phyloP scores from a whole-genome alignment of 169 alveolate genomes.

The Plasmodium coatneyi region DNA sequence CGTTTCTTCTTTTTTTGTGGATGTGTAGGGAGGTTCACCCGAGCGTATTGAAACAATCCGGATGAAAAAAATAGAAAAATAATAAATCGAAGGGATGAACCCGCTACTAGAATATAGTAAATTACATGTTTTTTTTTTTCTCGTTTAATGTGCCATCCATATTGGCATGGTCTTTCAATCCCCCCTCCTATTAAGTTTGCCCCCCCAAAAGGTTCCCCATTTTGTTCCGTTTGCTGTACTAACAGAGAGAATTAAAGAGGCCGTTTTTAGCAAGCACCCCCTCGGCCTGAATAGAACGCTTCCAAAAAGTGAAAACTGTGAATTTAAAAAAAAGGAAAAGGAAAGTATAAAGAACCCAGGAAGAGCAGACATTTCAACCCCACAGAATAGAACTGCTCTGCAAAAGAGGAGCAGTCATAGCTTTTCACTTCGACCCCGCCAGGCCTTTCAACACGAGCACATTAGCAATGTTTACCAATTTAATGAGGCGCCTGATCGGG shows the following conservation, averaged over 20 bases:
- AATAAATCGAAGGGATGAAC: conserved; percentile 13
- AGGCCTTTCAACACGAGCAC: background rate
- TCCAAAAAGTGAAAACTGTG: conserved; percentile 11
- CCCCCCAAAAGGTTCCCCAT: background rate
- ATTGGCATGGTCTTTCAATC: background rate
- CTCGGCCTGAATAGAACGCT: background rate
- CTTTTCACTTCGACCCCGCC: background rate
- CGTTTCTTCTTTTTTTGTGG: background rate
- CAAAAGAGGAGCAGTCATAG: background rate
- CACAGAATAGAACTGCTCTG: background rate
- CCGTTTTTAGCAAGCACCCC: conserved; percentile 10
- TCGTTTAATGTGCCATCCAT: background rate
- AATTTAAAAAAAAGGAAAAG: background rate
- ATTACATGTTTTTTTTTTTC: background rate
- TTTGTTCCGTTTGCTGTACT: background rate
- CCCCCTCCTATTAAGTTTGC: background rate
- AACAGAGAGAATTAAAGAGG: conserved; percentile 51
- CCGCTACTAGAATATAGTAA: conserved; percentile 37
- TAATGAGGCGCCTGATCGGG: background rate
- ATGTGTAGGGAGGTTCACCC: background rate
- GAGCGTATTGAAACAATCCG: background rate
- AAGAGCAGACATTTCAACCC: background rate
- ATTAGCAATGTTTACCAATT: background rate
- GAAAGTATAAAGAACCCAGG: background rate
- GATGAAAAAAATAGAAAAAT: background rate